Conservation (phyloP, 768 basidiomycete genomes). For the Aureoboletus auriporus region DNA sequence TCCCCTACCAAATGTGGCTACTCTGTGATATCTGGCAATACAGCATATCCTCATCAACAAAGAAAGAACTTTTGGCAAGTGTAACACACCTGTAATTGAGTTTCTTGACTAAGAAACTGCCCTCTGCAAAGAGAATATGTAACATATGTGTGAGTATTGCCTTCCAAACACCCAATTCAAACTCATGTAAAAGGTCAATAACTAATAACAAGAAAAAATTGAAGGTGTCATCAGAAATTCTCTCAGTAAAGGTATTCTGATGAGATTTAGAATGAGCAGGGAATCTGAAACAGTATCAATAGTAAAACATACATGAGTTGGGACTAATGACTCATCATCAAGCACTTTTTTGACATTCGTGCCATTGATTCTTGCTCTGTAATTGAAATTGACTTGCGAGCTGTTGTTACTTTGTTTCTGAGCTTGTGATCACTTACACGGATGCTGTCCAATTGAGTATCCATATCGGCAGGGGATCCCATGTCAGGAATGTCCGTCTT, state of each 20-base stretch:
- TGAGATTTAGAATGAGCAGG: background rate
- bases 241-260: background rate
- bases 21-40: background rate
- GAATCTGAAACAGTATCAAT: no score
- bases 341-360: background rate
- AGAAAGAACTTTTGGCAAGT: background rate
- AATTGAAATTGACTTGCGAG: background rate
- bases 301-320: background rate
- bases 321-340: background rate
- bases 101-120: background rate
- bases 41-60: no score
- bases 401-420: accelerated
- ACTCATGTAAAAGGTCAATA: background rate
- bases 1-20: background rate
- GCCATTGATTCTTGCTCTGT: background rate
- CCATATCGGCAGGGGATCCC: constrained; percentile 10
- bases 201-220: background rate
- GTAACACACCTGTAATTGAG: background rate
- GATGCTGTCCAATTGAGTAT: background rate
- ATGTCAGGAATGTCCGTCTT: constrained; percentile 10
- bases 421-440: background rate
- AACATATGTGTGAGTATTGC: background rate
- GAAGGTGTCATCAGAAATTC: background rate
- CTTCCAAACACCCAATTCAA: constrained; percentile 1
- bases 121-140: background rate